Evolutionary conservation across 441 rosid species (phyloP).

Genomic region (California macrophylla): DNA sequence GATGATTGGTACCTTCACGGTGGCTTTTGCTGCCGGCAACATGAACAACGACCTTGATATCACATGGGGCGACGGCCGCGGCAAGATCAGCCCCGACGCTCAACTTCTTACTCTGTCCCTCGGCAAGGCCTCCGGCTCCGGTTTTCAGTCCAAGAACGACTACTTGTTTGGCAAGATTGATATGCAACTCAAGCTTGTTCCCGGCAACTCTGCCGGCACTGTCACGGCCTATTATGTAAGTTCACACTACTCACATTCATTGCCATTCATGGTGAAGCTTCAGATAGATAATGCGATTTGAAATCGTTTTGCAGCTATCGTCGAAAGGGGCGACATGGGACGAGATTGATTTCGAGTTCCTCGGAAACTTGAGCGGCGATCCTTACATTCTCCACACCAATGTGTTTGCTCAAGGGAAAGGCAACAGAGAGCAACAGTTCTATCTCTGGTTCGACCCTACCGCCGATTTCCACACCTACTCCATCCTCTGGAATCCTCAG

Average conservation of each 20-base stretch:
- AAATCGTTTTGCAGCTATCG: slow-evolving; percentile 1
- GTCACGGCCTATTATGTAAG: slow-evolving; percentile 23
- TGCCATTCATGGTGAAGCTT: too few relatives aligned
- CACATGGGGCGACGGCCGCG: slow-evolving; percentile 22
- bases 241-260: too few relatives aligned
- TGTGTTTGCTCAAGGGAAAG: slow-evolving; percentile 18
- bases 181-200: slow-evolving; percentile 23
- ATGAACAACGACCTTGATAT: slow-evolving; percentile 14
- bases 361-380: slow-evolving; percentile 20
- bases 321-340: slow-evolving; percentile 21
- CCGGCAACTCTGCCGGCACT: slow-evolving; percentile 24
- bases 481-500: slow-evolving; percentile 23
- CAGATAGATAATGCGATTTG: neutral
- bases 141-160: slow-evolving; percentile 21
- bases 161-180: slow-evolving; percentile 17
- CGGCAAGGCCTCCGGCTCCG: slow-evolving; percentile 19
- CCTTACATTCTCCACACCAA: slow-evolving; percentile 23
- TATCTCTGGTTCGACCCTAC: slow-evolving; percentile 25
- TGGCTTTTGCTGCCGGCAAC: neutral
- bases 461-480: slow-evolving; percentile 21
- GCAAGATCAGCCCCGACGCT: slow-evolving; percentile 9
- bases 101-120: slow-evolving; percentile 15
- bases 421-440: slow-evolving; percentile 20
- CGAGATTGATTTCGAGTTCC: slow-evolving; percentile 22
- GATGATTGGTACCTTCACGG: neutral